phyloP scores from a whole-genome alignment of 2,329 filamentous ascomycete genomes.

The Diaporthe aspalathi region DNA sequence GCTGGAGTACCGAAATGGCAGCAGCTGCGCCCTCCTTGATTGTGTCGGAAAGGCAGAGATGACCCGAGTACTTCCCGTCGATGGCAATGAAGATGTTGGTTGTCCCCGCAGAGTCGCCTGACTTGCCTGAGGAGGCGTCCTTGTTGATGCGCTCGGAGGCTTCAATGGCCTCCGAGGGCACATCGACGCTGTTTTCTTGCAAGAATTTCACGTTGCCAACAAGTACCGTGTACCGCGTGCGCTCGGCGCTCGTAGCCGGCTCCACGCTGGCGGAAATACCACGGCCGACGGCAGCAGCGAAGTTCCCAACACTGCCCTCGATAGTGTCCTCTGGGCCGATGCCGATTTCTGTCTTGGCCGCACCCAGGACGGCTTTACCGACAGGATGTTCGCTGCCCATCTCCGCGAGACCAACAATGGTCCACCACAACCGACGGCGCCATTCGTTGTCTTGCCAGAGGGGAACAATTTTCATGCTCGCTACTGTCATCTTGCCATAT shows the following conservation, averaged over 20 bases:
- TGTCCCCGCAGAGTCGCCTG: slow-evolving; percentile 70
- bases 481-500: slow-evolving; percentile 93
- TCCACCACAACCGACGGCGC: slow-evolving; percentile 88
- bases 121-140: slow-evolving; percentile 50
- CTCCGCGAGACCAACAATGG: slow-evolving; percentile 93
- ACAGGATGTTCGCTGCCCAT: slow-evolving; percentile 96
- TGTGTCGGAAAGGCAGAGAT: slow-evolving; percentile 86
- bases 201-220: slow-evolving; percentile 87
- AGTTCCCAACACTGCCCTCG: slow-evolving; percentile 87
- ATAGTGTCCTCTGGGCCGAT: slow-evolving; percentile 78
- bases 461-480: slow-evolving; percentile 73
- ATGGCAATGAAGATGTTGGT: slow-evolving; percentile 95
- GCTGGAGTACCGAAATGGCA: slow-evolving; percentile 78
- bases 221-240: slow-evolving; percentile 80
- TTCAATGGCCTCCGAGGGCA: slow-evolving; percentile 73
- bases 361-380: slow-evolving; percentile 84
- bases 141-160: slow-evolving; percentile 71
- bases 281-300: slow-evolving; percentile 83
- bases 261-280: slow-evolving; percentile 87
- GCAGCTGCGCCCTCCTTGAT: slow-evolving; percentile 89
- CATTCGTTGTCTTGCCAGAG: slow-evolving; percentile 77
- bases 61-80: slow-evolving; percentile 82
- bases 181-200: slow-evolving; percentile 73
- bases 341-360: slow-evolving; percentile 80
- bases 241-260: slow-evolving; percentile 75